A percentile compares a stretch with the other conserved stretches of the same genome.
Evolutionary conservation across 78 protist species (phyloP).

Genomic region (Dictyostelium capitatum): DNA sequence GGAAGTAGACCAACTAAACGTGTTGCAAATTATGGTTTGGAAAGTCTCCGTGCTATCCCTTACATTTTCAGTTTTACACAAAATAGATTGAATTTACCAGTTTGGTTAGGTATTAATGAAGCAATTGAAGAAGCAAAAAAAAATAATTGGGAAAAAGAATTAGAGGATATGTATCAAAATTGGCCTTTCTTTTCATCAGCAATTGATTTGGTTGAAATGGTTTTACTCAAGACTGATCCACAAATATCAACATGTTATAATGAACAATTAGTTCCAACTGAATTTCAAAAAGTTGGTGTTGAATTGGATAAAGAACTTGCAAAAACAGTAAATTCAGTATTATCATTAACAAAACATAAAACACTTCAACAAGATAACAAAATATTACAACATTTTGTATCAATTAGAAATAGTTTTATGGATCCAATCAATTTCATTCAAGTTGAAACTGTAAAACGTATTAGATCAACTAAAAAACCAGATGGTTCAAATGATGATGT

Average conservation of each 20-base stretch:
- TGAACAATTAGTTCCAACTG: conserved; percentile 49
- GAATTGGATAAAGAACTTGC: conserved; percentile 18
- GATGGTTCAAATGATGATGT: conserved; percentile 13
- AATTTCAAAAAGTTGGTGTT: conserved; percentile 23
- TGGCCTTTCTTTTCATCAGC: conserved; percentile 90
- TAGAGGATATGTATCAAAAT: conserved; percentile 68
- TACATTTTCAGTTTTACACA: conserved; percentile 91
- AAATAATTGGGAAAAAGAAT: conserved; percentile 28
- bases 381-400: conserved; percentile 61
- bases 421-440: conserved; percentile 73
- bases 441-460: conserved; percentile 40
- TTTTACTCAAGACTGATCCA: conserved; percentile 71
- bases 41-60: conserved; percentile 31
- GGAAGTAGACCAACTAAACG: conserved; percentile 86
- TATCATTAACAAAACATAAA: conserved; percentile 27
- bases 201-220: conserved; percentile 83
- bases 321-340: conserved; percentile 9
- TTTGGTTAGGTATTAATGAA: conserved; percentile 87
- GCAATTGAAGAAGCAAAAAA: conserved; percentile 63
- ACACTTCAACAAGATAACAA: conserved; percentile 69
- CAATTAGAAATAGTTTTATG: conserved; percentile 43
- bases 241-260: conserved; percentile 30
- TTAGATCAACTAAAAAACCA: conserved; percentile 27
- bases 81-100: conserved; percentile 82
- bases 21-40: conserved; percentile 32